Conservation (phyloP, 768 basidiomycete species). For the Pulveroboletus sp. region DNA sequence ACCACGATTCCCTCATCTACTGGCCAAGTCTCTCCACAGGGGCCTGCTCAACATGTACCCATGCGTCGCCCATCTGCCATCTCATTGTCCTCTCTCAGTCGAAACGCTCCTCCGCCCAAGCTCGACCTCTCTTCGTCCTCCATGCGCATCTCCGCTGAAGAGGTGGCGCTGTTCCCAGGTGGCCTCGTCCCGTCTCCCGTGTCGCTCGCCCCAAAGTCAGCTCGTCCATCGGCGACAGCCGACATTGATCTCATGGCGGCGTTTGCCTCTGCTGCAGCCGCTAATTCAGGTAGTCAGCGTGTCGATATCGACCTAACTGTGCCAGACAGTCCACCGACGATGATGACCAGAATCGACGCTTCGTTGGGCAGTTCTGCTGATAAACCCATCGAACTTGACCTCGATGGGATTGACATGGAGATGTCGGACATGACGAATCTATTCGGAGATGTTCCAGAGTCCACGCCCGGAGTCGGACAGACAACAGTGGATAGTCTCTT, state of each 20-base stretch:
- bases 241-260: constrained; percentile 65
- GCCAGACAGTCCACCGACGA: constrained; percentile 29
- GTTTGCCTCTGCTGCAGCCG: constrained; percentile 42
- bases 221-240: constrained; percentile 53
- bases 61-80: constrained; percentile 70
- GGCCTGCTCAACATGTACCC: constrained; percentile 26
- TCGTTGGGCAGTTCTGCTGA: constrained; percentile 61
- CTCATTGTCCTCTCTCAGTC: constrained; percentile 74
- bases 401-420: constrained; percentile 65
- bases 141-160: constrained; percentile 61
- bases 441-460: constrained; percentile 47
- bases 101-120: constrained; percentile 65
- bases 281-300: constrained; percentile 27
- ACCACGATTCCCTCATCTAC: constrained; percentile 26
- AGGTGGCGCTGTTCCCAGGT: constrained; percentile 51
- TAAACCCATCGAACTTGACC: constrained; percentile 76
- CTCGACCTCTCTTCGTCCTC: constrained; percentile 75
- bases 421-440: constrained; percentile 47
- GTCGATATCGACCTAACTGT: constrained; percentile 60
- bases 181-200: constrained; percentile 70
- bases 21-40: constrained; percentile 33
- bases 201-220: constrained; percentile 76
- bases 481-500: constrained; percentile 46
- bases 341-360: constrained; percentile 29
- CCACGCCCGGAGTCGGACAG: constrained; percentile 32